Evolutionary conservation across 2,329 filamentous ascomycete genomes (phyloP).

Genomic region (Aspergillus fijiensis): DNA sequence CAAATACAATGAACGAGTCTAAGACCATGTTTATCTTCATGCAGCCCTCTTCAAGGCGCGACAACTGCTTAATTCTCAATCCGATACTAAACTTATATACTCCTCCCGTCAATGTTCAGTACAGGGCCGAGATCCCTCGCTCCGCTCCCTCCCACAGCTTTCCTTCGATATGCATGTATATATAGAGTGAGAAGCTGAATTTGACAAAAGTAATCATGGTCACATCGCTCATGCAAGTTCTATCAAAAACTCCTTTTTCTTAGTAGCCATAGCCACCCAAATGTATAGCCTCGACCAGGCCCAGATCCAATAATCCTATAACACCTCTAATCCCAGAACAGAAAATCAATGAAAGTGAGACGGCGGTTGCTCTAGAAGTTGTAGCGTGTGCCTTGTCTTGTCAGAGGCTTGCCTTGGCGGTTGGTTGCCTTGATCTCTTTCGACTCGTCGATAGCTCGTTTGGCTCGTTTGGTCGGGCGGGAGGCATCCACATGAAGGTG

Average conservation of each 20-base stretch:
- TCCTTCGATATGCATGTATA: not conserved
- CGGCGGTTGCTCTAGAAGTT: constrained; percentile 34
- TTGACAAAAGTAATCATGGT: constrained; percentile 19
- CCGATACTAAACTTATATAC: not conserved
- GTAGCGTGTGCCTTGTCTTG: constrained; percentile 53
- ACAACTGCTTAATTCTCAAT: not conserved
- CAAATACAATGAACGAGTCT: too few relatives aligned
- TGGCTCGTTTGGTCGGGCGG: constrained; percentile 51
- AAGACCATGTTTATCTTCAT: not conserved
- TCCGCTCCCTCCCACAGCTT: not conserved
- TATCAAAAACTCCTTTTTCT: constrained; percentile 16
- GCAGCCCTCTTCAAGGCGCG: not conserved
- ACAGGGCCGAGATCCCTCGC: not conserved
- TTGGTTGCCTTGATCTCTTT: constrained; percentile 44
- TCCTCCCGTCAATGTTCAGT: not conserved
- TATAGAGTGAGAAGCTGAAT: constrained; percentile 1
- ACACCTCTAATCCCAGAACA: constrained; percentile 6
- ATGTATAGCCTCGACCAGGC: constrained; percentile 12
- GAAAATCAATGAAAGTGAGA: constrained; percentile 1
- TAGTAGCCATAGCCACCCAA: constrained; percentile 8
- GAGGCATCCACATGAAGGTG: constrained; percentile 62
- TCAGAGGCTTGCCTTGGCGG: constrained; percentile 51
- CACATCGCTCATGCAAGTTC: constrained; percentile 21
- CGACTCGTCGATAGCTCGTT: constrained; percentile 43
- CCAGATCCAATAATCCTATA: not conserved